Conservation (phyloP, 2,329 filamentous ascomycete species). For the Cordyceps militaris region DNA sequence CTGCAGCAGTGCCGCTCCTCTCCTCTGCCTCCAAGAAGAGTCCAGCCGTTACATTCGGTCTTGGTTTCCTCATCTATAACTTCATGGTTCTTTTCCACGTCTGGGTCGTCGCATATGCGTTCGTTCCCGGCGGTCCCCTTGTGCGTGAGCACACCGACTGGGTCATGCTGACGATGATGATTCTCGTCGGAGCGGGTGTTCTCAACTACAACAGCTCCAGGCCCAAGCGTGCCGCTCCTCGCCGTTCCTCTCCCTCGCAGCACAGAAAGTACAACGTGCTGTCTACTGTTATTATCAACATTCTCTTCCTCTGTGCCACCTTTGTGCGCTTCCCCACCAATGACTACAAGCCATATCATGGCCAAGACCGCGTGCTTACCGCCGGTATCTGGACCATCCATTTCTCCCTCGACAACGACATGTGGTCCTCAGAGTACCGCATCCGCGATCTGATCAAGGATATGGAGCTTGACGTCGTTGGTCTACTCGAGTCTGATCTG, state of each 20-base stretch:
- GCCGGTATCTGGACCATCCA: constrained; percentile 99
- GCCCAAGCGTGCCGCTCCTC: constrained; percentile 29
- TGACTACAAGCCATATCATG: constrained; percentile 85
- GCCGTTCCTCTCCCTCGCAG: constrained; percentile 27
- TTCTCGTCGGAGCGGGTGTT: constrained; percentile 75
- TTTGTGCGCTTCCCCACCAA: constrained; percentile 90
- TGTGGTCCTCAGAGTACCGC: constrained; percentile 95
- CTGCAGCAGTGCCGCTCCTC: constrained; percentile 68
- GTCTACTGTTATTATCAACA: constrained; percentile 66
- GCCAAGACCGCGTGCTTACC: constrained; percentile 78
- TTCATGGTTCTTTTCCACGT: constrained; percentile 94
- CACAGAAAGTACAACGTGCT: constrained; percentile 47
- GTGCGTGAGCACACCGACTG: constrained; percentile 94
- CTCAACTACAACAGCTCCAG: constrained; percentile 59
- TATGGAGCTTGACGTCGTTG: constrained; percentile 93
- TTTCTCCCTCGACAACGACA: constrained; percentile 95
- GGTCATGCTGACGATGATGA: constrained; percentile 84
- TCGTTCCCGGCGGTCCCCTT: constrained; percentile 87
- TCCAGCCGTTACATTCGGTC: constrained; percentile 73
- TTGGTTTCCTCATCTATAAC: constrained; percentile 89
- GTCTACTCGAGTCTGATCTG: constrained; percentile 85
- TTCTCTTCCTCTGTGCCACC: constrained; percentile 71
- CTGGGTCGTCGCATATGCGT: constrained; percentile 97
- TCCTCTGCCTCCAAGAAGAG: constrained; percentile 67
- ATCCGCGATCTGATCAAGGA: constrained; percentile 89